These are phyloP conservation scores for Reticulascus tulasneorum DNA, from an alignment of 2,329 filamentous ascomycete genomes.

Conservation along the genomic window DNA sequence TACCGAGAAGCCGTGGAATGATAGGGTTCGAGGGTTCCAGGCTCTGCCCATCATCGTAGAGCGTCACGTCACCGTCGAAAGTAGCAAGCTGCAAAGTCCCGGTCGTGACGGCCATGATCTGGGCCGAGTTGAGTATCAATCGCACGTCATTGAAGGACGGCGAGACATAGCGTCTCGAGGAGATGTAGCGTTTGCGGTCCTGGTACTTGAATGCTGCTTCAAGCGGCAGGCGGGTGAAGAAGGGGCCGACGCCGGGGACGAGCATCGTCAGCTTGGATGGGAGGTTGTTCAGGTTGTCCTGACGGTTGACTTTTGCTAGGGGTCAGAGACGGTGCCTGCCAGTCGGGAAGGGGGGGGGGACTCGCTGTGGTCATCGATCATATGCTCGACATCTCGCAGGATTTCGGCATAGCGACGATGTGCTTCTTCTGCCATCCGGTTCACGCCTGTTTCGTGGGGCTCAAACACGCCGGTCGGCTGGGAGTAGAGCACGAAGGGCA, in stretches of 20 bases:
- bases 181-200: conserved; percentile 81
- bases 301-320: conserved; percentile 58
- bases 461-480: conserved; percentile 88
- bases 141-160: conserved; percentile 97
- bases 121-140: conserved; percentile 88
- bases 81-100: conserved; percentile 80
- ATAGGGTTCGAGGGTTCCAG: conserved; percentile 73
- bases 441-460: conserved; percentile 58
- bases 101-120: conserved; percentile 82
- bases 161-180: conserved; percentile 84
- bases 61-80: conserved; percentile 95
- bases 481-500: conserved; percentile 94
- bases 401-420: conserved; percentile 92
- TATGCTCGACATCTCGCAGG: conserved; percentile 84
- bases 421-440: conserved; percentile 72
- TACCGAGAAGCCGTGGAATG: conserved; percentile 58
- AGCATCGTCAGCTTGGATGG: conserved; percentile 90
- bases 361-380: conserved; percentile 88
- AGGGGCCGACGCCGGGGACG: conserved; percentile 85
- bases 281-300: conserved; percentile 58
- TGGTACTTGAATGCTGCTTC: conserved; percentile 91
- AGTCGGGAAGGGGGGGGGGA: neutral
- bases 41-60: conserved; percentile 86
- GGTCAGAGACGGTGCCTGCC: conserved; percentile 1
- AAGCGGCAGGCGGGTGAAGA: conserved; percentile 84